A percentile compares a stretch with the other conserved stretches of the same genome.
These are phyloP conservation scores for Chloranthus sessilifolius DNA, from an alignment of 164 flowering plant genomes.

Conservation along the genomic window DNA sequence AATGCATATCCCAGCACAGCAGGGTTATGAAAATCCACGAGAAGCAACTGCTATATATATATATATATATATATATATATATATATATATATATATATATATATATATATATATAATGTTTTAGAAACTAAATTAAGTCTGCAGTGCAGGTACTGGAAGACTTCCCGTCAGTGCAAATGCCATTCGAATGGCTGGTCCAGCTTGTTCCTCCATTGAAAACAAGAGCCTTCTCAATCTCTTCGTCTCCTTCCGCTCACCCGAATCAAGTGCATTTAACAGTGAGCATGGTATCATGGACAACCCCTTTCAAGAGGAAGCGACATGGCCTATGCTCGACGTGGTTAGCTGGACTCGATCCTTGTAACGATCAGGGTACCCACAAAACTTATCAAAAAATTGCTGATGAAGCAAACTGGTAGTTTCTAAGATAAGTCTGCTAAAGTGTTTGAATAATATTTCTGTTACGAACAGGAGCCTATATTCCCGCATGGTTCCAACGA, in stretches of 20 bases:
- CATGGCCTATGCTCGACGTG: slow-evolving; percentile 74
- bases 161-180: slow-evolving; percentile 94
- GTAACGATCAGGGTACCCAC: slow-evolving; percentile 34
- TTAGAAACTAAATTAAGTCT: too few relatives aligned
- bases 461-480: slow-evolving; percentile 35
- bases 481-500: slow-evolving; percentile 84
- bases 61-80: too few relatives aligned
- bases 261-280: slow-evolving; percentile 85
- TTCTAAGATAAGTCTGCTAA: slow-evolving; percentile 1
- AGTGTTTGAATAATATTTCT: slow-evolving; percentile 1
- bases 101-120: too few relatives aligned
- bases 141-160: slow-evolving; percentile 70
- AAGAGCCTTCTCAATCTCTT: slow-evolving; percentile 89
- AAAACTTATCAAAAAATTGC: background rate
- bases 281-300: slow-evolving; percentile 74
- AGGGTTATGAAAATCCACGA: too few relatives aligned
- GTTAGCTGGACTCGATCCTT: slow-evolving; percentile 80
- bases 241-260: slow-evolving; percentile 78
- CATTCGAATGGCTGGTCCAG: slow-evolving; percentile 96
- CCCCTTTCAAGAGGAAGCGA: slow-evolving; percentile 84
- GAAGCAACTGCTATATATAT: too few relatives aligned
- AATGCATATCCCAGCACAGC: too few relatives aligned
- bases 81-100: too few relatives aligned
- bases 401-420: background rate
- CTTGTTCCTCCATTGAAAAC: slow-evolving; percentile 82